These are phyloP conservation scores for Penicillium sp. DNA, from an alignment of 2,329 filamentous ascomycete genomes.

Conservation along the genomic window DNA sequence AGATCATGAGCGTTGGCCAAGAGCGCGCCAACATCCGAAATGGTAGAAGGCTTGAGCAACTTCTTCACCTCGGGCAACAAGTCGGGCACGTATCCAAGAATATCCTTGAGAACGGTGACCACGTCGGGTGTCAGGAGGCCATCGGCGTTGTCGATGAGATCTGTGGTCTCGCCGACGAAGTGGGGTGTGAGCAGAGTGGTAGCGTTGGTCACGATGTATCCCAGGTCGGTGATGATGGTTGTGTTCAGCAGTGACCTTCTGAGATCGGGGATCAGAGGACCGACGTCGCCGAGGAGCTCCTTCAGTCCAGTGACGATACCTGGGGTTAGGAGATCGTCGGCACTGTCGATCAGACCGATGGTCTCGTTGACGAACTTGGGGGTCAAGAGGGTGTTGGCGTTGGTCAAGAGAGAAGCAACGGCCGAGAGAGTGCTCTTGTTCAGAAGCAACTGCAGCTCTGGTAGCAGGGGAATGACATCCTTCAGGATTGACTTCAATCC, in stretches of 20 bases:
- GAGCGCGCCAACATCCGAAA: constrained; percentile 24
- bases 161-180: constrained; percentile 31
- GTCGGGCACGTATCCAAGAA: constrained; percentile 27
- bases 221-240: constrained; percentile 28
- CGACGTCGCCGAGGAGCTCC: constrained; percentile 20
- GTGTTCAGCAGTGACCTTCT: constrained; percentile 24
- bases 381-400: constrained; percentile 22
- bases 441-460: constrained; percentile 19
- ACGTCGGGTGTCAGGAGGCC: constrained; percentile 29
- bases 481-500: constrained; percentile 18
- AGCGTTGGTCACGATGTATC: constrained; percentile 32
- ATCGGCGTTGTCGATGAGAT: constrained; percentile 29
- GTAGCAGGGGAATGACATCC: constrained; percentile 17
- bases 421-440: constrained; percentile 14
- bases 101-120: constrained; percentile 25
- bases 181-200: constrained; percentile 29
- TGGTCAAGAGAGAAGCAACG: constrained; percentile 15
- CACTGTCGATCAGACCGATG: constrained; percentile 16
- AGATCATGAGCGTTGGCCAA: constrained; percentile 30
- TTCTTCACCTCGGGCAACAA: constrained; percentile 30
- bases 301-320: constrained; percentile 20
- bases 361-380: constrained; percentile 24
- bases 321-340: constrained; percentile 20
- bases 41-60: constrained; percentile 24
- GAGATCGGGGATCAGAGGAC: constrained; percentile 22